These are phyloP conservation scores for Cylindrodendrum hubeiense DNA, from an alignment of 2,329 filamentous ascomycete species.

Conservation along the genomic window DNA sequence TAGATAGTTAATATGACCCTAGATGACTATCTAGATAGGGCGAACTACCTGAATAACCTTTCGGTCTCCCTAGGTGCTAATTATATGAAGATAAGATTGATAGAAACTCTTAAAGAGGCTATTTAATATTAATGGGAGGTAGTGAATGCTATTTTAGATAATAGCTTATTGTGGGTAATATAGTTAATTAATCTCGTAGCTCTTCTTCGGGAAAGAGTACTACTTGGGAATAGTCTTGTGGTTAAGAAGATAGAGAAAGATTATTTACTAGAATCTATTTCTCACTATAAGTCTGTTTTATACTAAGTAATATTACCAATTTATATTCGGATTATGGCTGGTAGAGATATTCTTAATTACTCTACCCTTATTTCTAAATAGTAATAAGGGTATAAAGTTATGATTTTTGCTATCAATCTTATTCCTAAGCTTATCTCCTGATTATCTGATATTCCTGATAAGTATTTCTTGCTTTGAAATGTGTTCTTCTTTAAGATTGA, in stretches of 20 bases:
- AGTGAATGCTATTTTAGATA: not conserved
- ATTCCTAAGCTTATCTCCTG: not conserved
- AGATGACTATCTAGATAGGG: not conserved
- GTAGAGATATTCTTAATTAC: not conserved
- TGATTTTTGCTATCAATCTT: not conserved
- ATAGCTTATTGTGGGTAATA: not conserved
- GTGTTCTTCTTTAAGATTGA: not conserved
- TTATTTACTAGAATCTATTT: not conserved
- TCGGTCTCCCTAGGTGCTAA: not conserved
- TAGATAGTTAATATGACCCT: not conserved
- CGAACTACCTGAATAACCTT: not conserved
- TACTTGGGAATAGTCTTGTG: too few relatives aligned
- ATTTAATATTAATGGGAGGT: not conserved
- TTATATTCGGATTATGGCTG: not conserved
- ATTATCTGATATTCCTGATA: conserved; percentile 5
- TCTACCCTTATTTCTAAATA: not conserved
- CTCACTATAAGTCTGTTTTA: not conserved
- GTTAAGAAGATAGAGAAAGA: not conserved
- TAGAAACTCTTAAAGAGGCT: not conserved
- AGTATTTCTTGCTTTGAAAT: not conserved
- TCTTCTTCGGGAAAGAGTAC: not conserved
- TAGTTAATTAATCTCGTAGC: not conserved
- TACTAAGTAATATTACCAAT: not conserved
- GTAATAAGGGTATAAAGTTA: not conserved
- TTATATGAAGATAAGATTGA: not conserved